Percentiles rank a stretch among this genome's conserved stretches.
Conservation (phyloP, 352 stramenopile species). For the Pythium inflatum region DNA sequence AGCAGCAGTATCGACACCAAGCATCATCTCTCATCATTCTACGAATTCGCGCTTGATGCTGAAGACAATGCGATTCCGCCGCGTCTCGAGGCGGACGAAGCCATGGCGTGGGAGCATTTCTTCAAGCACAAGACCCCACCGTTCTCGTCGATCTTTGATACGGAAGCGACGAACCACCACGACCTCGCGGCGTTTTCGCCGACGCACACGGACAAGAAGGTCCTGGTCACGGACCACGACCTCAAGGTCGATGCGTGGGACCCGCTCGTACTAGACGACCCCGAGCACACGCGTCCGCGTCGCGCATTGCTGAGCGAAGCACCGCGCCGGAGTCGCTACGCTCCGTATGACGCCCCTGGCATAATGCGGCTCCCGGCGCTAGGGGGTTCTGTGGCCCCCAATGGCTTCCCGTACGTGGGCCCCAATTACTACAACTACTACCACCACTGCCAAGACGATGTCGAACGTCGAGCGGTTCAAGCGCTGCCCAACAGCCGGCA, state of each 20-base stretch:
- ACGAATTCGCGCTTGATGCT: constrained; percentile 14
- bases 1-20: constrained; percentile 19
- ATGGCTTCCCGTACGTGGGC: too few relatives aligned
- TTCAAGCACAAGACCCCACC: background rate
- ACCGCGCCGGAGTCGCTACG: background rate
- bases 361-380: too few relatives aligned
- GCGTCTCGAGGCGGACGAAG: background rate
- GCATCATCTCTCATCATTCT: constrained; percentile 1
- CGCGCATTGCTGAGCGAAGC: background rate
- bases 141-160: constrained; percentile 13
- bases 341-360: too few relatives aligned
- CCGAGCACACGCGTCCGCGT: background rate
- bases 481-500: too few relatives aligned
- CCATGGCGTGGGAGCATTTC: constrained; percentile 12
- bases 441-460: too few relatives aligned
- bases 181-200: constrained; percentile 38
- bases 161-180: constrained; percentile 5
- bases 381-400: too few relatives aligned
- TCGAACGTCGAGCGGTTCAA: too few relatives aligned
- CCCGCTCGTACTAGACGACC: background rate
- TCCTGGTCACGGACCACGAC: constrained; percentile 54
- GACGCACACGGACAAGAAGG: constrained; percentile 46
- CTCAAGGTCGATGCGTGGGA: constrained; percentile 23
- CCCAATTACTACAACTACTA: too few relatives aligned
- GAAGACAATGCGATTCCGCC: background rate